These are phyloP conservation scores for Schoenoplectus tabernaemontani DNA, from an alignment of 202 grass and related monocot species.

Conservation along the genomic window DNA sequence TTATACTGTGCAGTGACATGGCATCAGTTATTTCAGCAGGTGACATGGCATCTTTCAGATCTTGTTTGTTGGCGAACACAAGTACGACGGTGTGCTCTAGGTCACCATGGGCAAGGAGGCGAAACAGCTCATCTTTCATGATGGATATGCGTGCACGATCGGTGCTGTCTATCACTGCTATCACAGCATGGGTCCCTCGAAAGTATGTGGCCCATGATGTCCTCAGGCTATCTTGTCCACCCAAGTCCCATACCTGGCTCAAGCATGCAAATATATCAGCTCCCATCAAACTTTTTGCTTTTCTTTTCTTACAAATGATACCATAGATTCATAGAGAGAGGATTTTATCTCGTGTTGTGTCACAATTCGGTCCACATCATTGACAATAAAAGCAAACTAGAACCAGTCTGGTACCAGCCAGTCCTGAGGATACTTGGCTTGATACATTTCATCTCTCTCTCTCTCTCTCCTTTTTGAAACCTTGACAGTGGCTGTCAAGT, in stretches of 20 bases:
- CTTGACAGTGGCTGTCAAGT: too few relatives aligned
- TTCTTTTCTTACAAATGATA: too few relatives aligned
- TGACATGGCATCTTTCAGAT: slow-evolving; percentile 81
- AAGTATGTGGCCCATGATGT: slow-evolving; percentile 90
- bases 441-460: too few relatives aligned
- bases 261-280: too few relatives aligned
- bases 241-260: slow-evolving; percentile 84
- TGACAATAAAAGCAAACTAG: too few relatives aligned
- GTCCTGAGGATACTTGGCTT: too few relatives aligned
- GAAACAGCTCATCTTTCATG: slow-evolving; percentile 72
- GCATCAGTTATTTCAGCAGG: slow-evolving; percentile 79
- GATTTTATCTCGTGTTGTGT: too few relatives aligned
- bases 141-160: slow-evolving; percentile 75
- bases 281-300: too few relatives aligned
- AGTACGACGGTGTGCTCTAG: slow-evolving; percentile 62
- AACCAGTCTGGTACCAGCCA: too few relatives aligned
- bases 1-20: slow-evolving; percentile 81
- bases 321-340: too few relatives aligned
- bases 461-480: too few relatives aligned
- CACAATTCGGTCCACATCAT: too few relatives aligned
- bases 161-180: slow-evolving; percentile 81
- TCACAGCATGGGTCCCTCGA: slow-evolving; percentile 70
- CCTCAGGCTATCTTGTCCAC: slow-evolving; percentile 83
- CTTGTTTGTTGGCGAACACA: slow-evolving; percentile 90
- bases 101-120: slow-evolving; percentile 59